phyloP scores from a whole-genome alignment of 2,329 filamentous ascomycete genomes.

The Ophiocordyceps polyrhachis-furcata region DNA sequence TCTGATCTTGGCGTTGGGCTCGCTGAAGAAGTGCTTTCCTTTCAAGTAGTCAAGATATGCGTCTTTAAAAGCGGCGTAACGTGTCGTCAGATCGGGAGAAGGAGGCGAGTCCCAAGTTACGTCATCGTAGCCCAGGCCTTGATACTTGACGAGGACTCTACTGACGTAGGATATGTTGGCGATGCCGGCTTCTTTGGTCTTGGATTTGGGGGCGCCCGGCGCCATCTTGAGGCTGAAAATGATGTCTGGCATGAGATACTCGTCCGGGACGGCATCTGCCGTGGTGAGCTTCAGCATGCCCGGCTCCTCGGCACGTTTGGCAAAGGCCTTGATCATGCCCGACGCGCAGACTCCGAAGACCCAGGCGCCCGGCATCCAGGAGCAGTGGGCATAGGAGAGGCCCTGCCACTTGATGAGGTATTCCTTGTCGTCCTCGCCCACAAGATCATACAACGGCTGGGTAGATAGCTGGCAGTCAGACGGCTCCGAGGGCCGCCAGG shows the following conservation, averaged over 20 bases:
- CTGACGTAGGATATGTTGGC: constrained; percentile 53
- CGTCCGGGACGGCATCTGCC: constrained; percentile 71
- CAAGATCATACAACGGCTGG: constrained; percentile 23
- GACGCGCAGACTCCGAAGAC: constrained; percentile 50
- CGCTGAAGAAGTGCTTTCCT: constrained; percentile 49
- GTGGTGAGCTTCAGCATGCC: constrained; percentile 45
- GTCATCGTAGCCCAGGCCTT: constrained; percentile 80
- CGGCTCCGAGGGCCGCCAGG: constrained; percentile 57
- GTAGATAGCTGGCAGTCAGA: constrained; percentile 8
- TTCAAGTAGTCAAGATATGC: constrained; percentile 78
- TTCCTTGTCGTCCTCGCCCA: constrained; percentile 50
- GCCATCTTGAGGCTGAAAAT: constrained; percentile 58
- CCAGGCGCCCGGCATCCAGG: constrained; percentile 84
- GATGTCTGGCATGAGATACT: constrained; percentile 72
- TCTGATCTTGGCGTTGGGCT: constrained; percentile 39
- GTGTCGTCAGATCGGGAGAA: constrained; percentile 36
- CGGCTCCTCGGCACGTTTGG: constrained; percentile 44
- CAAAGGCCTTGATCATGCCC: constrained; percentile 56
- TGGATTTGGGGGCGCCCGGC: constrained; percentile 24
- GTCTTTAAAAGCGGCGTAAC: constrained; percentile 61
- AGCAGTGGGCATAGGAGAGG: constrained; percentile 62
- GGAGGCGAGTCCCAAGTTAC: constrained; percentile 80
- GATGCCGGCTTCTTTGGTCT: constrained; percentile 50
- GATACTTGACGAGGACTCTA: constrained; percentile 72
- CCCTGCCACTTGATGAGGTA: constrained; percentile 82